Conservation (phyloP, 2,329 filamentous ascomycete genomes). For the Claviceps sorghi region DNA sequence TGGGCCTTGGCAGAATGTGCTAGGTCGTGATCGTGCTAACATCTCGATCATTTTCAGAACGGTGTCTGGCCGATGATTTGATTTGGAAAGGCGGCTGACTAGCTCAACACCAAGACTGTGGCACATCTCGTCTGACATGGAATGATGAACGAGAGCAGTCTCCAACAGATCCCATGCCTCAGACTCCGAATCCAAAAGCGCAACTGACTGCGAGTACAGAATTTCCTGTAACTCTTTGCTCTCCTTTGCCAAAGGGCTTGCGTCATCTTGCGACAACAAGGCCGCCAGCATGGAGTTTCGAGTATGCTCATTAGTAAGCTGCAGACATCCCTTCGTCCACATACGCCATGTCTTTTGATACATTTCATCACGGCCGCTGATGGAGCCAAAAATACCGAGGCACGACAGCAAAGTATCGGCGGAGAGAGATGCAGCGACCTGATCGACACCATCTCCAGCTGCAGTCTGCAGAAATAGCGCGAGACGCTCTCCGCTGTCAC, state of each 20-base stretch:
- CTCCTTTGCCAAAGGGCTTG: conserved; percentile 23
- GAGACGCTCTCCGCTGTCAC: conserved; percentile 20
- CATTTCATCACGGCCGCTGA: conserved; percentile 20
- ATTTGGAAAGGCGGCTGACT: conserved; percentile 18
- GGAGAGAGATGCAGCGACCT: conserved; percentile 54
- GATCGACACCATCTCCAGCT: conserved; percentile 38
- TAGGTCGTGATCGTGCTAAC: conserved; percentile 29
- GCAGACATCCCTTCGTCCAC: conserved; percentile 28
- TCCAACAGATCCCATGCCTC: conserved; percentile 33
- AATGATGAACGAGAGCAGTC: conserved; percentile 28
- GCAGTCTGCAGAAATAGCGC: conserved; percentile 32
- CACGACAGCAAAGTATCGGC: conserved; percentile 50
- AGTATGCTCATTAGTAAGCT: conserved; percentile 10
- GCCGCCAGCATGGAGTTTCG: conserved; percentile 23
- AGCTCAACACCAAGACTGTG: conserved; percentile 21
- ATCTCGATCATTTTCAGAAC: conserved; percentile 33
- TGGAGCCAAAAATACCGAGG: conserved; percentile 40
- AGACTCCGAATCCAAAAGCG: conserved; percentile 20
- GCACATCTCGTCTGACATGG: conserved; percentile 22
- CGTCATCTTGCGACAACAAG: conserved; percentile 32
- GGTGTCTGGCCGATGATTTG: conserved; percentile 14
- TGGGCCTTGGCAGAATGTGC: conserved; percentile 28
- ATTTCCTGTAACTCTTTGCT: conserved; percentile 30
- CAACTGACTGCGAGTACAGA: conserved; percentile 25
- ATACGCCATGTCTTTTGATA: conserved; percentile 30